These are phyloP conservation scores for Cercospora zeina DNA, from an alignment of 2,329 filamentous ascomycete species.

Conservation along the genomic window DNA sequence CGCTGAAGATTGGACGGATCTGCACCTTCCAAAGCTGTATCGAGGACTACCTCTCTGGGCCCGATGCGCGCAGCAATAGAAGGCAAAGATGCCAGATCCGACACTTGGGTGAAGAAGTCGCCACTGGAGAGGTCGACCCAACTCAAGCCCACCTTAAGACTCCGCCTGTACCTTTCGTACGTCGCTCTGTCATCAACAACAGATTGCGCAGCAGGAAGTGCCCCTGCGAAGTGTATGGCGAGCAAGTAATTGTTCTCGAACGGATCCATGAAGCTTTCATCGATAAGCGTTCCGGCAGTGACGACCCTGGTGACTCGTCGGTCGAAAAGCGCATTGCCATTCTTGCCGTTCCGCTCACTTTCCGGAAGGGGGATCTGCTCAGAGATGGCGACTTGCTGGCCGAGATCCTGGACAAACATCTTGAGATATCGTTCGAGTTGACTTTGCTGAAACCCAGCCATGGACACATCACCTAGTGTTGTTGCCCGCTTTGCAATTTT, in stretches of 20 bases:
- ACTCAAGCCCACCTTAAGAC: slow-evolving; percentile 67
- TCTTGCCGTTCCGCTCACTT: slow-evolving; percentile 65
- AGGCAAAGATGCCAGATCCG: slow-evolving; percentile 69
- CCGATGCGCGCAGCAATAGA: slow-evolving; percentile 79
- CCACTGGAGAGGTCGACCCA: slow-evolving; percentile 97
- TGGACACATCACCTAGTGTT: slow-evolving; percentile 74
- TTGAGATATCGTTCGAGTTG: slow-evolving; percentile 93
- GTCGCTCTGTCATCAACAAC: slow-evolving; percentile 30
- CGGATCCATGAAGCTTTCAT: slow-evolving; percentile 95
- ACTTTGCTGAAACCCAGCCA: slow-evolving; percentile 94
- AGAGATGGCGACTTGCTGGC: slow-evolving; percentile 87
- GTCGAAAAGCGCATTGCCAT: slow-evolving; percentile 79
- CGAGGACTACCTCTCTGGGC: slow-evolving; percentile 80
- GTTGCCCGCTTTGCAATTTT: slow-evolving; percentile 82
- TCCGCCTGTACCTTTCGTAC: slow-evolving; percentile 41
- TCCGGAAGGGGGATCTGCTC: slow-evolving; percentile 72
- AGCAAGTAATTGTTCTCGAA: slow-evolving; percentile 92
- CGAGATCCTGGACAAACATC: slow-evolving; percentile 84
- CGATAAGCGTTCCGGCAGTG: slow-evolving; percentile 91
- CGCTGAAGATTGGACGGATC: slow-evolving; percentile 32
- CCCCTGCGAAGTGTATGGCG: slow-evolving; percentile 64
- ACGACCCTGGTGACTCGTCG: slow-evolving; percentile 82
- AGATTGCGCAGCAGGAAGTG: slow-evolving; percentile 15
- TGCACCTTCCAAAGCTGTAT: slow-evolving; percentile 56
- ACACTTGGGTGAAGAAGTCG: slow-evolving; percentile 82